phyloP scores from a whole-genome alignment of 2,329 filamentous ascomycete genomes.

The Magnaporthales sp. region DNA sequence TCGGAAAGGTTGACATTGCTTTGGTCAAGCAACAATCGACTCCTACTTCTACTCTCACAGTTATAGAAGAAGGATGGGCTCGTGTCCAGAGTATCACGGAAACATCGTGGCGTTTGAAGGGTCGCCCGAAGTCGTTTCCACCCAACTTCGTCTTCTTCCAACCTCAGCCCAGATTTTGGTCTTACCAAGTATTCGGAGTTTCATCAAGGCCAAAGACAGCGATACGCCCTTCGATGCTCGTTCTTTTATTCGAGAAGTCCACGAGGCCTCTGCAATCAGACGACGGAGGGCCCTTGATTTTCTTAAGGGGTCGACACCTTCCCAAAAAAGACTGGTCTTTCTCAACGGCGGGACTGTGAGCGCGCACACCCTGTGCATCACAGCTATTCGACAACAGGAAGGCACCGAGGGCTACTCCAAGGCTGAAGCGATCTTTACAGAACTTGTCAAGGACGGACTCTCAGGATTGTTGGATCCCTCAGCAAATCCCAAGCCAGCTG shows the following conservation, averaged over 20 bases:
- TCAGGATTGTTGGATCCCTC: slow-evolving; percentile 20
- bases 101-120: slow-evolving; percentile 55
- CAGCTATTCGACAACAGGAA: slow-evolving; percentile 41
- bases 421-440: slow-evolving; percentile 42
- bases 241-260: slow-evolving; percentile 37
- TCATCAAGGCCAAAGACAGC: slow-evolving; percentile 24
- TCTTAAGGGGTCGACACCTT: slow-evolving; percentile 33
- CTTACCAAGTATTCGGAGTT: slow-evolving; percentile 42
- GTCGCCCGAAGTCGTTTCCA: slow-evolving; percentile 42
- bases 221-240: slow-evolving; percentile 23
- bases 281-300: slow-evolving; percentile 41
- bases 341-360: slow-evolving; percentile 49
- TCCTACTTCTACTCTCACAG: neutral
- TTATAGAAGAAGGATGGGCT: slow-evolving; percentile 4
- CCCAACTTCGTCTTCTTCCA: slow-evolving; percentile 51
- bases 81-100: slow-evolving; percentile 25
- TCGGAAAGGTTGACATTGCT: neutral
- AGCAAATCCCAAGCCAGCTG: neutral
- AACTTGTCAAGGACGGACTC: slow-evolving; percentile 41
- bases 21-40: neutral
- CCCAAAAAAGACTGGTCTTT: slow-evolving; percentile 48
- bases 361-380: slow-evolving; percentile 45
- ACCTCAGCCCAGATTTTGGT: slow-evolving; percentile 49
- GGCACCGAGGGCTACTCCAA: slow-evolving; percentile 38
- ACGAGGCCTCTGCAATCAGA: slow-evolving; percentile 39